Percentiles rank a stretch among this genome's conserved stretches.
Conservation (phyloP, 1,284 basidiomycete genomes). For the Rhodotorula sp. region DNA sequence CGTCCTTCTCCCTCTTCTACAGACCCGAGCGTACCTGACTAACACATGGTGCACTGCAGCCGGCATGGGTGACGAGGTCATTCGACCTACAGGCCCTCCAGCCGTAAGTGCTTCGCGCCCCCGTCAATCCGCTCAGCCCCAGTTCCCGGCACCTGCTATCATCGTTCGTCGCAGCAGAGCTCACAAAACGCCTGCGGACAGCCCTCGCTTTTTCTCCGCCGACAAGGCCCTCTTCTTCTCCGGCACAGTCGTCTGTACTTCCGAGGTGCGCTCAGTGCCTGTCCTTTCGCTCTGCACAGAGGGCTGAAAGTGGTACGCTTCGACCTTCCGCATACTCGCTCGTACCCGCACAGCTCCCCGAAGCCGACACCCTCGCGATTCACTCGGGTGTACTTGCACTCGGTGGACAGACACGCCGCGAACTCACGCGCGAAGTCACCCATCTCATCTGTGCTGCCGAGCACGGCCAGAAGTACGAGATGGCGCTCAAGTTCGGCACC, state of each 20-base stretch:
- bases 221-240: constrained; percentile 78
- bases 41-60: constrained; percentile 48
- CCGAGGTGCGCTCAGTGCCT: constrained; percentile 58
- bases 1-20: constrained; percentile 35
- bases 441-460: constrained; percentile 70
- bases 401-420: constrained; percentile 77
- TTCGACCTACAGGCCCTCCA: constrained; percentile 62
- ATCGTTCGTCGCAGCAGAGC: not conserved
- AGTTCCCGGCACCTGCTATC: no score
- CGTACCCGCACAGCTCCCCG: constrained; percentile 56
- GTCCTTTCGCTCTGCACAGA: no score
- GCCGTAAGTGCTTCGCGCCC: constrained; percentile 55
- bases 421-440: constrained; percentile 78
- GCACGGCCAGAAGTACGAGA: constrained; percentile 43
- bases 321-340: not conserved
- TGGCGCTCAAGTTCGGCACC: constrained; percentile 40
- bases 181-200: constrained; percentile 36
- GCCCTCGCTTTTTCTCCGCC: constrained; percentile 67
- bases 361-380: constrained; percentile 69
- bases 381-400: constrained; percentile 69
- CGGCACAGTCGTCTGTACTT: constrained; percentile 66
- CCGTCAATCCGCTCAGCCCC: not conserved
- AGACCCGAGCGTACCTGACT: not conserved
- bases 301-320: no score
- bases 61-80: constrained; percentile 69